A percentile compares a stretch with the other conserved stretches of the same genome.
Evolutionary conservation across 768 basidiomycete genomes (phyloP).

Genomic region (Mycena floridula): DNA sequence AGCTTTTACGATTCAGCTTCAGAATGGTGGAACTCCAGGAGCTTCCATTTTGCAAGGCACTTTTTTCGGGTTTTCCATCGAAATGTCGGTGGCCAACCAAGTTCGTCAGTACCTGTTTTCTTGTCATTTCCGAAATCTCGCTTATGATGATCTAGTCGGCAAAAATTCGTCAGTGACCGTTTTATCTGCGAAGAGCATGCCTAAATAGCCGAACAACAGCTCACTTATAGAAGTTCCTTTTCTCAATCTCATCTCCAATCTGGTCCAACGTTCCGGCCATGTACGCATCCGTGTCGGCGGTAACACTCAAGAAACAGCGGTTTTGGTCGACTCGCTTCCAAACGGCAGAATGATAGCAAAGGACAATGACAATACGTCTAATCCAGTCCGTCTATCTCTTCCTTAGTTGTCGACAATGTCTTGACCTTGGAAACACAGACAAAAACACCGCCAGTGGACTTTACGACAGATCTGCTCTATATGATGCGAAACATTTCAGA

Average conservation of each 20-base stretch:
- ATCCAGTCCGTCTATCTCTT: too few species aligned
- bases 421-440: conserved; percentile 30
- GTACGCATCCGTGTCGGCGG: conserved; percentile 51
- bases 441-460: conserved; percentile 47
- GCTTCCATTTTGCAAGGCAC: conserved; percentile 31
- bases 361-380: conserved; percentile 15
- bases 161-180: conserved; percentile 11
- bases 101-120: conserved; percentile 21
- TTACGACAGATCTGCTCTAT: conserved; percentile 49
- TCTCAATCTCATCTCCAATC: conserved; percentile 21
- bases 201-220: background rate
- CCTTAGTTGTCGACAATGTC: conserved; percentile 42
- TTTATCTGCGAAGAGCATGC: background rate
- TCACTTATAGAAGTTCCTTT: conserved; percentile 7
- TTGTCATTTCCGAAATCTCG: background rate
- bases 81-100: conserved; percentile 35
- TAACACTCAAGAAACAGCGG: conserved; percentile 50
- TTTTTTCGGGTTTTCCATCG: conserved; percentile 38
- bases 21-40: conserved; percentile 9
- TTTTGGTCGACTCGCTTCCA: conserved; percentile 27
- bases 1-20: conserved; percentile 18
- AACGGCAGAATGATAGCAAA: conserved; percentile 34
- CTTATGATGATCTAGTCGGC: conserved; percentile 6
- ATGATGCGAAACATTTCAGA: conserved; percentile 42
- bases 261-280: conserved; percentile 43